These are phyloP conservation scores for Penicillium canescens DNA, from an alignment of 495 filamentous ascomycete genomes.

Conservation along the genomic window DNA sequence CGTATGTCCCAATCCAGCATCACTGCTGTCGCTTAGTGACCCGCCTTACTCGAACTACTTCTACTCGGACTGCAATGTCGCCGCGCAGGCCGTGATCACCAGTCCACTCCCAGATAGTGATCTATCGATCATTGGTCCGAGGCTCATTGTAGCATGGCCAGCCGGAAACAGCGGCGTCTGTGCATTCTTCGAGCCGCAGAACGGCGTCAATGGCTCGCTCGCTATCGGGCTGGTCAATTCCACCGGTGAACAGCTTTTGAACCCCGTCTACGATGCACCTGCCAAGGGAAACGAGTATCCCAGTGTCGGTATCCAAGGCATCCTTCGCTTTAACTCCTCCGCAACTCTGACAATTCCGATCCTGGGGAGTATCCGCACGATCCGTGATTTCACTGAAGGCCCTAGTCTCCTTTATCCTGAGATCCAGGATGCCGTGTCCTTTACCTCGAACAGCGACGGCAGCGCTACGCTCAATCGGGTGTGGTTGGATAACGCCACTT, in stretches of 20 bases:
- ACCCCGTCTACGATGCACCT: slow-evolving; percentile 32
- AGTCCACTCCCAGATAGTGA: slow-evolving; percentile 54
- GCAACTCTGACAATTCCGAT: slow-evolving; percentile 54
- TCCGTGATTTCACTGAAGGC: slow-evolving; percentile 63
- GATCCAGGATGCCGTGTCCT: slow-evolving; percentile 52
- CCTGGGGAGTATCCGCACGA: slow-evolving; percentile 59
- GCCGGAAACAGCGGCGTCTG: slow-evolving; percentile 62
- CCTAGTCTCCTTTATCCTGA: slow-evolving; percentile 48
- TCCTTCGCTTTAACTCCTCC: slow-evolving; percentile 56
- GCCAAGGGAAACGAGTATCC: slow-evolving; percentile 17
- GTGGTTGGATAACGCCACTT: slow-evolving; percentile 64
- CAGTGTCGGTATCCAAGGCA: slow-evolving; percentile 52
- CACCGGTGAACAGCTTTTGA: slow-evolving; percentile 32
- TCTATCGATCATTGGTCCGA: slow-evolving; percentile 52
- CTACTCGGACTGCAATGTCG: slow-evolving; percentile 58
- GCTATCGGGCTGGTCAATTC: slow-evolving; percentile 51
- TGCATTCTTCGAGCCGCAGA: slow-evolving; percentile 53
- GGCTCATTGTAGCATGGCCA: slow-evolving; percentile 64
- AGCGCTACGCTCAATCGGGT: slow-evolving; percentile 48
- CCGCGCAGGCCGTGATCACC: slow-evolving; percentile 59
- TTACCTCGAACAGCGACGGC: slow-evolving; percentile 32
- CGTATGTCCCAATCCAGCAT: slow-evolving; percentile 8
- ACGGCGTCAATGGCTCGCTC: slow-evolving; percentile 54
- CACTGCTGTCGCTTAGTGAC: slow-evolving; percentile 25
- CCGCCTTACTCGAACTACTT: slow-evolving; percentile 65